phyloP scores from a whole-genome alignment of 805 yeast species.

The Wickerhamiella allomyrinae region DNA sequence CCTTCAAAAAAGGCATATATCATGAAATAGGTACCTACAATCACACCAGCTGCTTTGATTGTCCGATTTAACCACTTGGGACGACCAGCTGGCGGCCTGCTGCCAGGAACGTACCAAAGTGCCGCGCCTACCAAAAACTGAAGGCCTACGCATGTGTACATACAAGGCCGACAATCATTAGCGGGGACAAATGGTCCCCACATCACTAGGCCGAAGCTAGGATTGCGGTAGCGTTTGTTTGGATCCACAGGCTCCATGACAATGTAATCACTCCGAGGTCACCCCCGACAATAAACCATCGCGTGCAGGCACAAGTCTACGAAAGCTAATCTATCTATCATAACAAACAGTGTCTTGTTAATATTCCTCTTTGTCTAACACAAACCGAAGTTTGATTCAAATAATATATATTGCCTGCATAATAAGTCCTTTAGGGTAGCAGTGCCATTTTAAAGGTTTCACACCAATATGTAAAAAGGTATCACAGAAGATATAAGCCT shows the following conservation, averaged over 20 bases:
- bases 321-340: too few species aligned
- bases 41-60: slow-evolving; percentile 23
- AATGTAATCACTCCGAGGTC: background rate
- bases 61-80: slow-evolving; percentile 19
- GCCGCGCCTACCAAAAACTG: slow-evolving; percentile 39
- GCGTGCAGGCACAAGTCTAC: too few species aligned
- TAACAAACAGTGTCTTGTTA: too few species aligned
- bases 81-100: slow-evolving; percentile 12
- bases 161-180: slow-evolving; percentile 43
- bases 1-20: slow-evolving; percentile 44
- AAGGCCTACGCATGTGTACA: slow-evolving; percentile 36
- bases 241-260: background rate
- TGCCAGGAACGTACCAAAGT: slow-evolving; percentile 17
- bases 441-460: too few species aligned
- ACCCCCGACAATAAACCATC: too few species aligned
- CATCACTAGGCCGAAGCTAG: slow-evolving; percentile 43
- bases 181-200: slow-evolving; percentile 71
- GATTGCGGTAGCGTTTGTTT: slow-evolving; percentile 23
- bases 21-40: slow-evolving; percentile 35
- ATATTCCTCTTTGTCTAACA: too few species aligned
- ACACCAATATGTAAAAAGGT: too few species aligned
- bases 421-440: too few species aligned
- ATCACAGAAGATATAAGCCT: too few species aligned
- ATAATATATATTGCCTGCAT: too few species aligned
- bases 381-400: too few species aligned